Conservation (phyloP, 805 yeast species). For the Lipomyces anomalus region DNA sequence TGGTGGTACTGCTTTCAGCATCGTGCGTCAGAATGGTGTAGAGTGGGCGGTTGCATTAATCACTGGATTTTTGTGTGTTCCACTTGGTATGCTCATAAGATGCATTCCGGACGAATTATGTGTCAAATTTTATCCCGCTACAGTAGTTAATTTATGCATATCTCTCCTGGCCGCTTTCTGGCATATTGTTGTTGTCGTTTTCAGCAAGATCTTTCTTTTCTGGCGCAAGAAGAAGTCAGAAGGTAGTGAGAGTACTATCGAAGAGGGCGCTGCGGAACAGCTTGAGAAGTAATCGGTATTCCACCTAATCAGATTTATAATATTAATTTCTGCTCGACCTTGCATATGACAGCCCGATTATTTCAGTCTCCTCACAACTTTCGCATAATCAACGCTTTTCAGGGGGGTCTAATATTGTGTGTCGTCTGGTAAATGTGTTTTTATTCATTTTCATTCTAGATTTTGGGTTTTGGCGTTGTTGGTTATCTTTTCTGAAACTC, state of each 20-base stretch:
- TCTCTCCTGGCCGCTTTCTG: slow-evolving; percentile 17
- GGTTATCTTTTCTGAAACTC: too few relatives aligned
- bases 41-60: slow-evolving; percentile 87
- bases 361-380: too few relatives aligned
- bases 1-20: slow-evolving; percentile 93
- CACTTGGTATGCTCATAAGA: slow-evolving; percentile 71
- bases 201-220: slow-evolving; percentile 4
- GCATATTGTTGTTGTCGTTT: background rate
- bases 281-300: too few relatives aligned
- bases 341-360: too few relatives aligned
- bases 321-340: too few relatives aligned
- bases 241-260: background rate
- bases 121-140: slow-evolving; percentile 57
- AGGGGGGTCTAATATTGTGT: too few relatives aligned
- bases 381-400: too few relatives aligned
- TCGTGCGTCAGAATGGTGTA: slow-evolving; percentile 69
- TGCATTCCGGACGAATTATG: slow-evolving; percentile 66
- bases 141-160: slow-evolving; percentile 39
- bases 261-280: too few relatives aligned
- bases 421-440: too few relatives aligned
- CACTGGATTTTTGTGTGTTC: slow-evolving; percentile 76
- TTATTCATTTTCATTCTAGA: too few relatives aligned
- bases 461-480: too few relatives aligned
- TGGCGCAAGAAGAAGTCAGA: slow-evolving; percentile 9
- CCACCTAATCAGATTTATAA: too few relatives aligned